Conservation (phyloP, 352 stramenopile species). For the Detonula confervacea region DNA sequence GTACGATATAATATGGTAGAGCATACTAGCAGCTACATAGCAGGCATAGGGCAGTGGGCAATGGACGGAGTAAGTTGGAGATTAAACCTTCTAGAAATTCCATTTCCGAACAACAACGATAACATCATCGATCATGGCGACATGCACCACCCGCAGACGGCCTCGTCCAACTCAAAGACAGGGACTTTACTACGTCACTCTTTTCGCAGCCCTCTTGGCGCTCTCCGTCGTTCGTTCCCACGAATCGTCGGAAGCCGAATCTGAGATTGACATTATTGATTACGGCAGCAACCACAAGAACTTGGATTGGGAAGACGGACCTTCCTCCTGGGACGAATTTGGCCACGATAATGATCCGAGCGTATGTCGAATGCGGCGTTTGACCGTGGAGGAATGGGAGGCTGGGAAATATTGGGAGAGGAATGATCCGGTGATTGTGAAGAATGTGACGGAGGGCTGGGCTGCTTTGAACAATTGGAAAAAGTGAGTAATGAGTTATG, state of each 20-base stretch:
- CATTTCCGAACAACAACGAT: too few relatives aligned
- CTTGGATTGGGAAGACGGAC: conserved; percentile 33
- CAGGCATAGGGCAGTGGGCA: too few relatives aligned
- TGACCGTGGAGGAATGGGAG: conserved; percentile 51
- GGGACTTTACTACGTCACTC: not conserved
- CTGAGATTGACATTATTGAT: not conserved
- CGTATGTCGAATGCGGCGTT: conserved; percentile 17
- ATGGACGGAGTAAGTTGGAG: too few relatives aligned
- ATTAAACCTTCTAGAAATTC: too few relatives aligned
- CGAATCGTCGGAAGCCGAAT: too few relatives aligned
- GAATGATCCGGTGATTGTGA: conserved; percentile 44
- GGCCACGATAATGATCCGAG: conserved; percentile 38
- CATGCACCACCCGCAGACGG: too few relatives aligned
- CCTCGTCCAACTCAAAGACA: too few relatives aligned
- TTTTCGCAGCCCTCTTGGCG: not conserved
- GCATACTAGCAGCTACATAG: too few relatives aligned
- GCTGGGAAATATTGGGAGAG: conserved; percentile 35
- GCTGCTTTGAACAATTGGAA: conserved; percentile 51
- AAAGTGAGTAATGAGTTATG: too few relatives aligned
- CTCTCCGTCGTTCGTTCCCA: not conserved
- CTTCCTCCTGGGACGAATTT: conserved; percentile 38
- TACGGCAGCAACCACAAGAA: conserved; percentile 27
- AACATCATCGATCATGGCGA: too few relatives aligned
- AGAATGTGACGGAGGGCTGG: conserved; percentile 48
- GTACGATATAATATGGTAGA: too few relatives aligned